Conservation (phyloP, 345 rosid species). For the Populus nigra region DNA sequence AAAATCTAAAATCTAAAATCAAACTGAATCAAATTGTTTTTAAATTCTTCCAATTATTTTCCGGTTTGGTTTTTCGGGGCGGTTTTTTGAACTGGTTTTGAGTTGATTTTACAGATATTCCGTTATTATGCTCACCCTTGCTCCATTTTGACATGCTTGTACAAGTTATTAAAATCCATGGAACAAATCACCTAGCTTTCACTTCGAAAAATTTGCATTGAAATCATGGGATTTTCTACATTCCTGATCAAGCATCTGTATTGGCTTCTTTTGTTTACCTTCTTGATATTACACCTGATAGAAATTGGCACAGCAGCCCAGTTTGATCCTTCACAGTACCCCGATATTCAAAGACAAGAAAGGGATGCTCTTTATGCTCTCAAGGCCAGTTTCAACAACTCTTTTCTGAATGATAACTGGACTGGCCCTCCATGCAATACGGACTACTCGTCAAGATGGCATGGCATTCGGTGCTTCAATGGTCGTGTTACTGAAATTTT, state of each 20-base stretch:
- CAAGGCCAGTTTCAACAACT: slow-evolving; percentile 32
- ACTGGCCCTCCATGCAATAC: slow-evolving; percentile 37
- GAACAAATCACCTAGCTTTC: too few species aligned
- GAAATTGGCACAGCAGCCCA: background rate
- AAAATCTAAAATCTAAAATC: too few species aligned
- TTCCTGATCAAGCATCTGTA: background rate
- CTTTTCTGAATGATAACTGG: slow-evolving; percentile 46
- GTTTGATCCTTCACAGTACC: background rate
- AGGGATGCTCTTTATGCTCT: slow-evolving; percentile 36
- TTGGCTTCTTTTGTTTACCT: slow-evolving; percentile 5
- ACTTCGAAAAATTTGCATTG: too few species aligned
- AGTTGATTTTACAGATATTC: too few species aligned
- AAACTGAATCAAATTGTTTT: too few species aligned
- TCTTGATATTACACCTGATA: background rate
- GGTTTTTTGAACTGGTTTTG: too few species aligned
- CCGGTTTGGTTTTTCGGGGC: too few species aligned
- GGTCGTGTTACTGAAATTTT: slow-evolving; percentile 33
- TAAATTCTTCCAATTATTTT: too few species aligned
- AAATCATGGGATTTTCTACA: too few species aligned
- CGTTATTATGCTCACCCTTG: too few species aligned
- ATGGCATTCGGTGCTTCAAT: slow-evolving; percentile 35
- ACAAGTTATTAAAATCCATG: too few species aligned
- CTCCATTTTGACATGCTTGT: too few species aligned
- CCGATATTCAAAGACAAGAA: slow-evolving; percentile 14
- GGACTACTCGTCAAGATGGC: slow-evolving; percentile 29